phyloP scores from a whole-genome alignment of 2,329 filamentous ascomycete genomes.

The Nannizzia gypsea region DNA sequence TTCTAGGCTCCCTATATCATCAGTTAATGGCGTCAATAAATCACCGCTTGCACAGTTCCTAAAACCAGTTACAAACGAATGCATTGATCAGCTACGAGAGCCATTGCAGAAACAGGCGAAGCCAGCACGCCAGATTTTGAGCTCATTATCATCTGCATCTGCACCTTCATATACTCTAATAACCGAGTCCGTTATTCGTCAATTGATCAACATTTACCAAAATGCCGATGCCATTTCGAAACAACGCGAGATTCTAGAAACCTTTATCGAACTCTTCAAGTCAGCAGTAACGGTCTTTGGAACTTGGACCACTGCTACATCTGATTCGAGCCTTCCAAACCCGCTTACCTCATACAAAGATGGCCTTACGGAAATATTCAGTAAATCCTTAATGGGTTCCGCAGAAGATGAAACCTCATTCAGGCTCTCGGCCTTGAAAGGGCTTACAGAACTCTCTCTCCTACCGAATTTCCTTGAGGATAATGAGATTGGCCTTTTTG shows the following conservation, averaged over 20 bases:
- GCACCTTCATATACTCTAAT: constrained; percentile 44
- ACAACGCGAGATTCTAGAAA: constrained; percentile 50
- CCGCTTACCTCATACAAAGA: constrained; percentile 39
- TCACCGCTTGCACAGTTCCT: constrained; percentile 43
- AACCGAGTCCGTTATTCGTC: constrained; percentile 45
- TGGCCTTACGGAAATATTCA: constrained; percentile 44
- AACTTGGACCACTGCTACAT: constrained; percentile 39
- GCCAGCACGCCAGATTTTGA: constrained; percentile 50
- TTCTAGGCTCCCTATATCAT: constrained; percentile 40
- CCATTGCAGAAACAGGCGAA: constrained; percentile 58
- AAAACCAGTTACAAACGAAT: constrained; percentile 52
- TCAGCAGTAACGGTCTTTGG: constrained; percentile 48
- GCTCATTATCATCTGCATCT: constrained; percentile 45
- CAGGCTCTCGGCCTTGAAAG: constrained; percentile 37
- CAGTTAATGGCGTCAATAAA: constrained; percentile 26
- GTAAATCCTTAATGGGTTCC: constrained; percentile 42
- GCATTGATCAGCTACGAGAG: constrained; percentile 55
- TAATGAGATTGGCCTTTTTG: constrained; percentile 41
- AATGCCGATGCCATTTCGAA: constrained; percentile 51
- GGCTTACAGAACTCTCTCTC: constrained; percentile 36
- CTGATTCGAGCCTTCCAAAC: constrained; percentile 27
- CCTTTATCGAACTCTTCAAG: constrained; percentile 46
- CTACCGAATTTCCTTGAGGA: constrained; percentile 39
- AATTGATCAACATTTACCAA: constrained; percentile 49
- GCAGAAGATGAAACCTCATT: constrained; percentile 42